These are phyloP conservation scores for Uncinocarpus reesii DNA, from an alignment of 2,329 filamentous ascomycete species.

Conservation along the genomic window DNA sequence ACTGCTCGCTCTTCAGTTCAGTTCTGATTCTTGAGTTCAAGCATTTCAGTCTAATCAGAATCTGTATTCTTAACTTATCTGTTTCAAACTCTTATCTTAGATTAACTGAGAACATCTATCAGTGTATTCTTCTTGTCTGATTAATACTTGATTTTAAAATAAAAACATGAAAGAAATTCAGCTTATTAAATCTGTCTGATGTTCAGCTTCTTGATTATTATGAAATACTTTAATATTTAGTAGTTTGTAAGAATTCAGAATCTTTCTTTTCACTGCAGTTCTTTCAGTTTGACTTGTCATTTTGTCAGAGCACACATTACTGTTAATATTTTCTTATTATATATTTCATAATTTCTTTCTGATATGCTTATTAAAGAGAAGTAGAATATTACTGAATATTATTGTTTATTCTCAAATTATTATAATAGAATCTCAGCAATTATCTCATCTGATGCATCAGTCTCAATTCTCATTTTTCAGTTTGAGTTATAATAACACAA, in stretches of 20 bases:
- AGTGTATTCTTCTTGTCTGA: conserved; percentile 16
- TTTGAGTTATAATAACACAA: background rate
- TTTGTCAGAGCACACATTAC: no score
- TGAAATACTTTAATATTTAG: conserved; percentile 25
- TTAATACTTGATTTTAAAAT: conserved; percentile 23
- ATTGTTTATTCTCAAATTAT: background rate
- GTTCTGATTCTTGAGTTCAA: no score
- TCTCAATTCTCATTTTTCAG: no score
- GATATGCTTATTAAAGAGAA: background rate
- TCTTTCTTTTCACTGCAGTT: background rate
- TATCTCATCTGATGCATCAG: no score
- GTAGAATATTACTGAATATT: background rate
- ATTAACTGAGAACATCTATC: conserved; percentile 35
- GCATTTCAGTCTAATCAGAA: no score
- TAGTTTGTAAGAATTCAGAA: conserved; percentile 24
- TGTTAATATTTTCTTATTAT: conserved; percentile 19
- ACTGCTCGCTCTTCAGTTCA: no score
- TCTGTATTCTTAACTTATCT: background rate
- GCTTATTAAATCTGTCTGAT: conserved; percentile 22
- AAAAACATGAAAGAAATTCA: conserved; percentile 19
- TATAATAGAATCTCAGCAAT: background rate
- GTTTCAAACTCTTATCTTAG: background rate
- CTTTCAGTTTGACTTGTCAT: conserved; percentile 20
- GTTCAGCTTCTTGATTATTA: conserved; percentile 24
- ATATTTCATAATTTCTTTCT: conserved; percentile 17